Evolutionary conservation across 345 rosid genomes (phyloP), one percentile per base, ranked within the genome.

Genomic region (Linum lewisii): DNA sequence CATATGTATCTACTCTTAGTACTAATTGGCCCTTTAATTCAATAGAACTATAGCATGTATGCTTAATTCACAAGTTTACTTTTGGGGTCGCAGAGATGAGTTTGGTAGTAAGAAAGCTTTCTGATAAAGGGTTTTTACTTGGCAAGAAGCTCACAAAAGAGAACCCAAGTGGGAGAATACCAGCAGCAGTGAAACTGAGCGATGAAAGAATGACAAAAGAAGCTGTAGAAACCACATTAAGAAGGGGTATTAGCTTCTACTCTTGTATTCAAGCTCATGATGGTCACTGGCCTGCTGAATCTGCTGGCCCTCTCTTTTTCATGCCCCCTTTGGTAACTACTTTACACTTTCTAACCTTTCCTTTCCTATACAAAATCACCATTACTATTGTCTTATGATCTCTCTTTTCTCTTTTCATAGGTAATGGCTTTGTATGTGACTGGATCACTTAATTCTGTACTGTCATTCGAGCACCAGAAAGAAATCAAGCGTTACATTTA

Each of bases 401-500:
- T 34, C 55, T 50, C 18, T 10, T 50, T n/a, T 19, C 4, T 49
- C 21, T 49, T 14, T 49, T 14, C 21, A 21, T 50, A 78, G 85
- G 77, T 81, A 0, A 68, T 79, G 42, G 66, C 71, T 54, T 14
- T 75, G 57, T 75, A 69, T 38, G 66, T 82, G 50, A 79, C 79
- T 16, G 81, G 87, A 22, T 65, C 77, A 52, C 79, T 77, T 20
- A 50, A 73, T 26, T 61, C 73, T 36, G 68, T 77, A 44, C 63
- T 79, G 21, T 64, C 77, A 32, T 51, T 36, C 18, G 80, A 75
- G 53, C 79, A 82, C 69, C 65, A 57, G 0, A 77, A 58, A 51
- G 87, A 82, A 68, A 73, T 71, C 38, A 73, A 79, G 34, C 72
- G 87, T 26, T 82, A 77, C 44, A 72, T 74, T n/a, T 78, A 65